Base-by-base conservation (phyloP, 176 grass and related monocot genomes). In the Oryza glaberrima region DNA sequence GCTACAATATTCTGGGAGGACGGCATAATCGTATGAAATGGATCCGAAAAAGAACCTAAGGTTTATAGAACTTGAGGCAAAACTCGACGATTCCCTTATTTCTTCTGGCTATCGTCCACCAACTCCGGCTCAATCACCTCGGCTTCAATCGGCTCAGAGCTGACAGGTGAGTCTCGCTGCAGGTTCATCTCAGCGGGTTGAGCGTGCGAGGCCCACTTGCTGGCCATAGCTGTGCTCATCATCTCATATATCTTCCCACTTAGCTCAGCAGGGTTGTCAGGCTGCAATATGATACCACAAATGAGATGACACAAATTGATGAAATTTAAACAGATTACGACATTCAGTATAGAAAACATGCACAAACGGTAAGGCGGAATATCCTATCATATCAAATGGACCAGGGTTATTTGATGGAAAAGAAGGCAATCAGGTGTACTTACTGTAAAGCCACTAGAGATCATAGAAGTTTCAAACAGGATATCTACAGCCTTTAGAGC, bases 381-480 rank as follows among this genome's bases (percentile, higher is more conserved):
- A 36, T 36, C 35, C 35, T 36, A 36, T 36, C 35, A 36, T 36
- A 36, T 36, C 35, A 15, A 66, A 25, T 23, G 10, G 12, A 8
- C 15, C 23, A 22, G 4, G 3, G 12, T 45, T 74, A 28, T 9
- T 17, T 38, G 26, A 36, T 34, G 9, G 17, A 67, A 43, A 45
- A 67, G 5, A 63, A 60, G 25, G 68, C 75, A 6, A 69, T 64
- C 15, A 43, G 25, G 4, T 79, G 30, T 48, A 92, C 96, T 87
- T 73, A 98, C 96, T 19, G 91, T 92, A 77, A 98, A 98, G 43
- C 96, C 96, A 40, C 93, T 95, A 81, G 96, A 98, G 75, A 98
- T 95, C 78, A 98, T 89, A 88, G 96, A 92, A 15, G 93, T 95
- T 84, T 98, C 93, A 80, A 94, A 98, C 67, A 98, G 91, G 60